Evolutionary conservation across 2,329 filamentous ascomycete species (phyloP).

Genomic region (Pseudocercospora eumusae): DNA sequence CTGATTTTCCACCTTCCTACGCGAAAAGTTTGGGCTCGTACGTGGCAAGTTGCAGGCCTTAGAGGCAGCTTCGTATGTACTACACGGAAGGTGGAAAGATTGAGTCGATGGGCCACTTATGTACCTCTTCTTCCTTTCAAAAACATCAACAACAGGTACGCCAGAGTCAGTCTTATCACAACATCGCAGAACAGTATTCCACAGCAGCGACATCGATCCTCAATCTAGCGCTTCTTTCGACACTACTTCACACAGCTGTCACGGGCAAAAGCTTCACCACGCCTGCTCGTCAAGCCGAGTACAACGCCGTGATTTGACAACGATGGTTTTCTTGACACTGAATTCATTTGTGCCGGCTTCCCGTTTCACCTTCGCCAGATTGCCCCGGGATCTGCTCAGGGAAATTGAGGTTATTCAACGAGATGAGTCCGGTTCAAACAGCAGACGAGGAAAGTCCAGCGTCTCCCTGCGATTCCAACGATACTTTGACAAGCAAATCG

Average conservation of each 20-base stretch:
- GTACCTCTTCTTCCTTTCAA: neutral
- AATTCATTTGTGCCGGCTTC: too few relatives aligned
- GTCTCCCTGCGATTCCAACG: too few relatives aligned
- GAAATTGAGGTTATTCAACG: too few relatives aligned
- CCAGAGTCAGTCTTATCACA: neutral
- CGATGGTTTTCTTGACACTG: too few relatives aligned
- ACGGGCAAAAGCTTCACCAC: neutral
- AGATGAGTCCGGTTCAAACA: too few relatives aligned
- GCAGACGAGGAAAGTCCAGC: too few relatives aligned
- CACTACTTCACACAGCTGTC: neutral
- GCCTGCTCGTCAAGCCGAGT: too few relatives aligned
- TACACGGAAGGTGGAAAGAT: neutral
- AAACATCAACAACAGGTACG: neutral
- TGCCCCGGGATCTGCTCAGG: too few relatives aligned
- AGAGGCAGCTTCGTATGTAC: neutral
- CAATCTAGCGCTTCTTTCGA: neutral
- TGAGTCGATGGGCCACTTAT: neutral
- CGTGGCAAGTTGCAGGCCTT: neutral
- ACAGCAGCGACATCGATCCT: neutral
- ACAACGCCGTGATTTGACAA: too few relatives aligned
- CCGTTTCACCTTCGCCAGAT: too few relatives aligned
- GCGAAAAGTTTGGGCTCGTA: neutral
- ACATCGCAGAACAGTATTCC: neutral
- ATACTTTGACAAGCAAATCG: too few relatives aligned
- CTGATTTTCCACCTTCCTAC: neutral